Conservation (phyloP, 2,329 filamentous ascomycete genomes). For the Lasiodiplodia sp. region DNA sequence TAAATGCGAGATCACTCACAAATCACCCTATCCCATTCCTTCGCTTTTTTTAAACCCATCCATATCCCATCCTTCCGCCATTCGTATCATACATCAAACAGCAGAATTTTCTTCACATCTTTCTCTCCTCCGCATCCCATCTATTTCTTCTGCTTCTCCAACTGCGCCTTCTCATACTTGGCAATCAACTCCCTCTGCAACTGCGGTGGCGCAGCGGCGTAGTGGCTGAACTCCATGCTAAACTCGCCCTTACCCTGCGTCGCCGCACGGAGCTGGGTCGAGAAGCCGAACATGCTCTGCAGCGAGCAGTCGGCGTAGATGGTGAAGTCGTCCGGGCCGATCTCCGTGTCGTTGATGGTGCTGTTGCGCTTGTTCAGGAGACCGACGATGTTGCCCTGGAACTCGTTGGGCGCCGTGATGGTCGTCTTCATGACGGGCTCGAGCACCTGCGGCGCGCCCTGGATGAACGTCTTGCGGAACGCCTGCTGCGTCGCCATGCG, state of each 20-base stretch:
- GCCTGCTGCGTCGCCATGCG: slow-evolving; percentile 93
- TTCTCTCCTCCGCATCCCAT: not conserved
- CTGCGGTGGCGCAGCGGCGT: slow-evolving; percentile 83
- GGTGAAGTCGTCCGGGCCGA: slow-evolving; percentile 92
- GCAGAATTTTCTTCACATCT: not conserved
- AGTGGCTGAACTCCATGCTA: slow-evolving; percentile 98
- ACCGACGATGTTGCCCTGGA: slow-evolving; percentile 94
- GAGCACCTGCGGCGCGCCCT: slow-evolving; percentile 81
- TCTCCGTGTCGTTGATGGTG: slow-evolving; percentile 93
- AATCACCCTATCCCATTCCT: not conserved
- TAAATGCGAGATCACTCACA: slow-evolving; percentile 8
- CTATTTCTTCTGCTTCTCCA: slow-evolving; percentile 64
- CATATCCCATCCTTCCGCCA: not conserved
- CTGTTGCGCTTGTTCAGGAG: slow-evolving; percentile 97
- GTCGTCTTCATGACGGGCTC: slow-evolving; percentile 99
- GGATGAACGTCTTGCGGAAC: slow-evolving; percentile 90
- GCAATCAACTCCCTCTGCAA: slow-evolving; percentile 80
- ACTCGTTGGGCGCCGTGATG: slow-evolving; percentile 94
- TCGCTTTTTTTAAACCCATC: not conserved
- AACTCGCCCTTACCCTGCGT: slow-evolving; percentile 99
- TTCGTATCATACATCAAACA: slow-evolving; percentile 1
- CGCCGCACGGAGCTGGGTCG: slow-evolving; percentile 84
- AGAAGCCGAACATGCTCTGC: slow-evolving; percentile 98
- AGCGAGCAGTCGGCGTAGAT: slow-evolving; percentile 90
- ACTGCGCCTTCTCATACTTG: slow-evolving; percentile 72